These are phyloP conservation scores for Acrocalymma vagum DNA, from an alignment of 2,329 filamentous ascomycete genomes.

Conservation along the genomic window DNA sequence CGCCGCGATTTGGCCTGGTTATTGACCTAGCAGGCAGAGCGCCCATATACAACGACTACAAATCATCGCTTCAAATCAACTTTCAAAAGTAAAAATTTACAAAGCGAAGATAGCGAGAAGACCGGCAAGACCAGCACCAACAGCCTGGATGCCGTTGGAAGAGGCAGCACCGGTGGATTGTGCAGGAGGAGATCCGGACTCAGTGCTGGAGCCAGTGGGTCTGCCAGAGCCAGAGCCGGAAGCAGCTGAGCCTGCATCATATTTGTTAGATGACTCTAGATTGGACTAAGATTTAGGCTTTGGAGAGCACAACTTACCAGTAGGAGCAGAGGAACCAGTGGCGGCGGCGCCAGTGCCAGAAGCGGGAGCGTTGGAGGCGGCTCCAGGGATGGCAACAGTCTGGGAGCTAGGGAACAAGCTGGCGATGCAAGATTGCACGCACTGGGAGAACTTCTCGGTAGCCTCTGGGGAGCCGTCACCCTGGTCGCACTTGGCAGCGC, in stretches of 20 bases:
- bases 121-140: constrained; percentile 46
- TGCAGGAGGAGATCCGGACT: constrained; percentile 26
- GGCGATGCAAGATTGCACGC: constrained; percentile 59
- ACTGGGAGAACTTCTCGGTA: constrained; percentile 56
- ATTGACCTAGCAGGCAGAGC: constrained; percentile 2
- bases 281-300: background rate
- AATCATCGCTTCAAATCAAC: constrained; percentile 2
- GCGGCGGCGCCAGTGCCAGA: constrained; percentile 26
- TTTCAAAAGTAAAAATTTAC: constrained; percentile 26
- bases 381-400: constrained; percentile 32
- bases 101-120: constrained; percentile 49
- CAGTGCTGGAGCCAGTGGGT: constrained; percentile 29
- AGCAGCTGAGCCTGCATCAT: constrained; percentile 3
- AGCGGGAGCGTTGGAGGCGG: constrained; percentile 22
- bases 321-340: constrained; percentile 21
- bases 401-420: constrained; percentile 56
- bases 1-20: constrained; percentile 11
- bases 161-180: constrained; percentile 40
- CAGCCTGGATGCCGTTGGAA: constrained; percentile 36
- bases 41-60: constrained; percentile 2
- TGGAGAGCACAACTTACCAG: constrained; percentile 27
- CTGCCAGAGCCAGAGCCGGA: constrained; percentile 7
- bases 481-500: constrained; percentile 62
- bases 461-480: constrained; percentile 58
- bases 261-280: constrained; percentile 3